Percentiles rank a stretch among this genome's conserved stretches.
phyloP scores from a whole-genome alignment of 1,139 yeast species.

The Martiniozyma asiatica region DNA sequence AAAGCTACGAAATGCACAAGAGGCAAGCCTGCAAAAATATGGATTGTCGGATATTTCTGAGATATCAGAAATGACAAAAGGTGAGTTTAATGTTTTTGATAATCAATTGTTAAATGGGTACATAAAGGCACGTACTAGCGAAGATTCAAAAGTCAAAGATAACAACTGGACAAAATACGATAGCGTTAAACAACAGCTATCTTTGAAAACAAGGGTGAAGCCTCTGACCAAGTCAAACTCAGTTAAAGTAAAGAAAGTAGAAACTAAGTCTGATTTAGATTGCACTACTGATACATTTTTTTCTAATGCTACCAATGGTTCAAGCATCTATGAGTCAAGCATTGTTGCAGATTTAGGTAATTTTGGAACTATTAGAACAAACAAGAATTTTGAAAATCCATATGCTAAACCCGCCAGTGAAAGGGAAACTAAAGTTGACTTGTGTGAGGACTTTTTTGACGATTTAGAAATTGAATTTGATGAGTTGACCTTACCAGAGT shows the following conservation, averaged over 20 bases:
- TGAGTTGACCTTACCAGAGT: background rate
- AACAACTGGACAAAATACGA: slow-evolving; percentile 6
- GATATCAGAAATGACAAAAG: background rate
- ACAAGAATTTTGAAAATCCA: slow-evolving; percentile 4
- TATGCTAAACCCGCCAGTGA: background rate
- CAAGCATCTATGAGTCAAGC: slow-evolving; percentile 4
- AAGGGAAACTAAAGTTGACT: background rate
- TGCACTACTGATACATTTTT: too few species aligned
- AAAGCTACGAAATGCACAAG: slow-evolving; percentile 11
- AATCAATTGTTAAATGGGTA: slow-evolving; percentile 3
- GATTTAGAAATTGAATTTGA: slow-evolving; percentile 3
- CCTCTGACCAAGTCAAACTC: background rate
- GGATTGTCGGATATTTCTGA: slow-evolving; percentile 11
- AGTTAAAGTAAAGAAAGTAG: too few species aligned
- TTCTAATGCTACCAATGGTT: background rate
- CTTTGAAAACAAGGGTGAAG: background rate
- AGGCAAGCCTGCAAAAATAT: slow-evolving; percentile 6
- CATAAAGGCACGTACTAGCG: slow-evolving; percentile 1
- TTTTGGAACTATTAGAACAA: slow-evolving; percentile 4
- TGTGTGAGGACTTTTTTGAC: slow-evolving; percentile 4
- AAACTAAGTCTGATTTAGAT: too few species aligned
- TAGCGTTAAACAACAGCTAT: slow-evolving; percentile 1
- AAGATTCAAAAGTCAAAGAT: slow-evolving; percentile 1
- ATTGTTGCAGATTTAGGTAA: slow-evolving; percentile 9
- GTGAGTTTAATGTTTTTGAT: background rate